Conservation (phyloP, 129 eudicot genomes). For the Helianthus annuus region DNA sequence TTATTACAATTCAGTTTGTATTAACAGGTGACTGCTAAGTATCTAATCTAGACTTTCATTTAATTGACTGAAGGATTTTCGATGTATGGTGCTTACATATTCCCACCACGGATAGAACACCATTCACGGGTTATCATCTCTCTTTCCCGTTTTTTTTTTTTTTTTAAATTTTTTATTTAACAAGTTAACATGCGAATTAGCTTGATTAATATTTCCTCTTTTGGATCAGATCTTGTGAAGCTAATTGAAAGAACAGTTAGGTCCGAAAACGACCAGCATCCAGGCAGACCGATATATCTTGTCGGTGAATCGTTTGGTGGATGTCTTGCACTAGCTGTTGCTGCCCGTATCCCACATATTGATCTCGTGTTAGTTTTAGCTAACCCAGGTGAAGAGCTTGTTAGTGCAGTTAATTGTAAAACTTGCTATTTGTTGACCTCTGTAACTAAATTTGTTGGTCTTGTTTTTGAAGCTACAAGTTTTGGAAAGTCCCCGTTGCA, state of each 20-base stretch:
- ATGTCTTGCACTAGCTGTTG: conserved; percentile 74
- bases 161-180: too few relatives aligned
- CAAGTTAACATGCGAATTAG: conserved; percentile 11
- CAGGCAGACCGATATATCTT: conserved; percentile 66
- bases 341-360: conserved; percentile 62
- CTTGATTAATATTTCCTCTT: neutral
- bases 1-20: neutral
- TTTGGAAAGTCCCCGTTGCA: conserved; percentile 51
- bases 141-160: conserved; percentile 13
- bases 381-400: conserved; percentile 54
- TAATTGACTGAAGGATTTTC: conserved; percentile 46
- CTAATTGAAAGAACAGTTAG: conserved; percentile 56
- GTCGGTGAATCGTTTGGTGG: conserved; percentile 78
- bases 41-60: neutral
- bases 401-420: neutral
- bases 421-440: neutral
- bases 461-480: conserved; percentile 61
- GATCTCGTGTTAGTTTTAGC: conserved; percentile 74
- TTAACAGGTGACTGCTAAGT: neutral
- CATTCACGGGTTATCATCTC: conserved; percentile 56
- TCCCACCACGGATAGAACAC: conserved; percentile 62
- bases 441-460: neutral
- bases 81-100: conserved; percentile 80
- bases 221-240: conserved; percentile 62
- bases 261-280: conserved; percentile 44